phyloP scores from a whole-genome alignment of 768 basidiomycete species.

The Phaffia australis region DNA sequence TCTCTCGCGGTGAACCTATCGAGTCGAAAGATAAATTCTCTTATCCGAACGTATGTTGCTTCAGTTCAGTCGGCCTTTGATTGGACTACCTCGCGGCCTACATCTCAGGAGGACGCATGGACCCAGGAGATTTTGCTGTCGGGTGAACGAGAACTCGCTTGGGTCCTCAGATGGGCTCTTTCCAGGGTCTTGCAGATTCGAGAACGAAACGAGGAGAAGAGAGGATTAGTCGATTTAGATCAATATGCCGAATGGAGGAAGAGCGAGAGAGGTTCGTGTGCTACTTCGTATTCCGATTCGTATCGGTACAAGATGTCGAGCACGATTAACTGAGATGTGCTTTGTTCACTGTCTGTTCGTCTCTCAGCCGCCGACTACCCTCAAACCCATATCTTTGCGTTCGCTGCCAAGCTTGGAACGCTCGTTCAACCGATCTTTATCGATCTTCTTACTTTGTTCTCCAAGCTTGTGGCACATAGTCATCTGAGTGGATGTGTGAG shows the following conservation, averaged over 20 bases:
- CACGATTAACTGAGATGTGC: constrained; percentile 24
- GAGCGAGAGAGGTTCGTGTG: constrained; percentile 59
- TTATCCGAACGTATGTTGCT: constrained; percentile 68
- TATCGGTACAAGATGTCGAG: not conserved
- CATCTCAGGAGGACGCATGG: constrained; percentile 31
- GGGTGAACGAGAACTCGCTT: constrained; percentile 75
- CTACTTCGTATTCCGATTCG: constrained; percentile 1
- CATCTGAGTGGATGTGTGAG: constrained; percentile 22
- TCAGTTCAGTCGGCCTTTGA: constrained; percentile 3
- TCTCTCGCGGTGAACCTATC: constrained; percentile 76
- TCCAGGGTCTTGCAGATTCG: constrained; percentile 63
- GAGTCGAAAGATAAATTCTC: constrained; percentile 56
- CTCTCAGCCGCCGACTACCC: constrained; percentile 54
- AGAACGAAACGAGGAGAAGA: constrained; percentile 47
- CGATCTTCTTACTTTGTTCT: constrained; percentile 67
- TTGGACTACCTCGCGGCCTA: constrained; percentile 1
- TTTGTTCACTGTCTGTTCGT: constrained; percentile 21
- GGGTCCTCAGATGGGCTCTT: constrained; percentile 86
- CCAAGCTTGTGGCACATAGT: constrained; percentile 63
- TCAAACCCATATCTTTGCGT: constrained; percentile 57
- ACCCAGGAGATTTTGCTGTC: constrained; percentile 70
- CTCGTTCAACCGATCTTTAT: constrained; percentile 27
- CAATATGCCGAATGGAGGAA: constrained; percentile 70
- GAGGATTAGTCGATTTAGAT: constrained; percentile 78
- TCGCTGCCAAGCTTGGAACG: constrained; percentile 42